Percentiles rank a stretch among this genome's conserved stretches.
phyloP scores from a whole-genome alignment of 1,139 yeast species.

The Ogataea hybrid region DNA sequence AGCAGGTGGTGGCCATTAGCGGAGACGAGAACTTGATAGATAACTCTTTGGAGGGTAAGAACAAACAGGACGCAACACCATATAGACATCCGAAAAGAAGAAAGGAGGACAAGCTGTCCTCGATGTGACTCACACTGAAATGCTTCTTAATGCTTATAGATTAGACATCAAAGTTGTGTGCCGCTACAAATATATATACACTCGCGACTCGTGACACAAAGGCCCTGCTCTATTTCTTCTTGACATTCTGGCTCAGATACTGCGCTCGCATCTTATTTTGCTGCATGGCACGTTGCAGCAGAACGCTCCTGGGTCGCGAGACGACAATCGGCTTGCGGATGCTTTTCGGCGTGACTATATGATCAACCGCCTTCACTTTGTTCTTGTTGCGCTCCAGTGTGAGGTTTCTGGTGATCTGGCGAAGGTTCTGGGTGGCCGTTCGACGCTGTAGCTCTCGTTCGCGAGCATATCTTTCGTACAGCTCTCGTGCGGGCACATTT shows the following conservation, averaged over 20 bases:
- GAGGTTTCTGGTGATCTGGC: constrained; percentile 25
- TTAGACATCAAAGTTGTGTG: too few species aligned
- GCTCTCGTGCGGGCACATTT: constrained; percentile 22
- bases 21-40: constrained; percentile 37
- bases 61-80: constrained; percentile 32
- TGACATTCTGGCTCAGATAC: constrained; percentile 16
- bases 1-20: constrained; percentile 59
- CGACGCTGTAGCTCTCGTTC: constrained; percentile 28
- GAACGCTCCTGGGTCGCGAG: constrained; percentile 22
- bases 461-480: constrained; percentile 26
- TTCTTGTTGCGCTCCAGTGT: constrained; percentile 25
- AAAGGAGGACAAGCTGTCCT: not conserved
- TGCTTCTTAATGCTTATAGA: too few species aligned
- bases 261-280: constrained; percentile 28
- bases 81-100: constrained; percentile 21
- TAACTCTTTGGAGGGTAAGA: constrained; percentile 25
- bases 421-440: constrained; percentile 28
- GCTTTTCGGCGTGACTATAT: constrained; percentile 24
- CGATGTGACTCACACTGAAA: too few species aligned
- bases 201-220: not conserved
- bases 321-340: constrained; percentile 9
- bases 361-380: constrained; percentile 29
- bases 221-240: not conserved
- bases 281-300: constrained; percentile 32
- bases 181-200: not conserved